phyloP scores from a whole-genome alignment of 2,329 filamentous ascomycete species.

The Alternaria solani region DNA sequence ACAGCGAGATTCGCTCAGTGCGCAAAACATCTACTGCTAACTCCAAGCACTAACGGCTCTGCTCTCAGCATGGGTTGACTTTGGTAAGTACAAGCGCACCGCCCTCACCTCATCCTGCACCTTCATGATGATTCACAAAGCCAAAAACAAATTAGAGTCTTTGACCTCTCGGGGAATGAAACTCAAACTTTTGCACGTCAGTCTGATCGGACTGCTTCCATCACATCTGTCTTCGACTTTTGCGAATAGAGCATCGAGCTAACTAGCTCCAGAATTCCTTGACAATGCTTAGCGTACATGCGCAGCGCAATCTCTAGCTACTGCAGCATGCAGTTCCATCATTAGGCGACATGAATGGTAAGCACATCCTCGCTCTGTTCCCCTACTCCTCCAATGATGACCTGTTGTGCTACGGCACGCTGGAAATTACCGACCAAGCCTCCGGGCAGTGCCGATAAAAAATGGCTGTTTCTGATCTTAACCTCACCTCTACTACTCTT shows the following conservation, averaged over 20 bases:
- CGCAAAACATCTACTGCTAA: constrained; percentile 2
- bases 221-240: neutral
- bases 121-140: constrained; percentile 53
- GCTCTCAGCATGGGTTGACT: constrained; percentile 8
- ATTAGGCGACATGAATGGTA: constrained; percentile 5
- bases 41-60: neutral
- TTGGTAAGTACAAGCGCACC: constrained; percentile 22
- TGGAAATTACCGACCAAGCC: constrained; percentile 57
- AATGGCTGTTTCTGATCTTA: constrained; percentile 54
- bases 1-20: constrained; percentile 1
- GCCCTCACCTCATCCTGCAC: constrained; percentile 12
- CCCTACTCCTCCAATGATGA: constrained; percentile 44
- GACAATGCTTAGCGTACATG: neutral
- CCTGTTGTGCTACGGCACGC: constrained; percentile 53
- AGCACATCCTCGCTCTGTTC: neutral
- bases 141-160: constrained; percentile 57
- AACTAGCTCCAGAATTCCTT: constrained; percentile 17
- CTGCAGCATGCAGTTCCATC: neutral
- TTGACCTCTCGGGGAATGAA: constrained; percentile 55
- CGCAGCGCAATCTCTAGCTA: neutral
- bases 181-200: constrained; percentile 56
- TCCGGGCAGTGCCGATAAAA: constrained; percentile 51
- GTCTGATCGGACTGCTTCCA: constrained; percentile 46
- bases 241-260: constrained; percentile 16
- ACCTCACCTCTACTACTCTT: constrained; percentile 15